A percentile compares a stretch with the other conserved stretches of the same genome.
phyloP scores from a whole-genome alignment of 345 rosid species.

The Carallia brachiata region DNA sequence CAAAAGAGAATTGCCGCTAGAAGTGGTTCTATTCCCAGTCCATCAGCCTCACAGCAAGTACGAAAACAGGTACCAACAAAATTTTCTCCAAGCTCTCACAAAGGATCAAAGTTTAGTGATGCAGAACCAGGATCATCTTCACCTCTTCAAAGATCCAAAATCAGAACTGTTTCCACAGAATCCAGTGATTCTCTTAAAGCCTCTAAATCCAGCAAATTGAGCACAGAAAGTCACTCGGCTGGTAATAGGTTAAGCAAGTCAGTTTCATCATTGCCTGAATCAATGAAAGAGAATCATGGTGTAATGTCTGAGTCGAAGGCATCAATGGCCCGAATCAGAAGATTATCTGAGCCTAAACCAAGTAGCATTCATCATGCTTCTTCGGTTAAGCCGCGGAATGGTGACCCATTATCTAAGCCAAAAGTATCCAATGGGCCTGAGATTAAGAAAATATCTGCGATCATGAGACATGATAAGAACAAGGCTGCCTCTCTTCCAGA shows the following conservation, averaged over 20 bases:
- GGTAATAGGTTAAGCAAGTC: constrained; percentile 56
- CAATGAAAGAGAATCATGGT: constrained; percentile 47
- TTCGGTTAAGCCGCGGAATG: constrained; percentile 47
- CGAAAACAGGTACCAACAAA: constrained; percentile 54
- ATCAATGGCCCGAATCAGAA: constrained; percentile 63
- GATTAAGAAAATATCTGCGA: constrained; percentile 75
- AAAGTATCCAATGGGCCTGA: constrained; percentile 51
- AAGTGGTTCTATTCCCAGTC: constrained; percentile 48
- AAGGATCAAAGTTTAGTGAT: constrained; percentile 82
- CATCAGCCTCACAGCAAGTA: constrained; percentile 46
- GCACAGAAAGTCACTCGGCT: constrained; percentile 45
- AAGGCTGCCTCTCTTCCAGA: constrained; percentile 80
- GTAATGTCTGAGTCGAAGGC: constrained; percentile 52
- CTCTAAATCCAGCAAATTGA: constrained; percentile 54
- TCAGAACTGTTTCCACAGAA: constrained; percentile 47
- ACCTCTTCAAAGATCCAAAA: constrained; percentile 56
- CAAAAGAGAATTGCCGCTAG: constrained; percentile 87
- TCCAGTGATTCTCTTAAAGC: constrained; percentile 49
- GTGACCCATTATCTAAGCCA: constrained; percentile 39
- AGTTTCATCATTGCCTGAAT: constrained; percentile 57
- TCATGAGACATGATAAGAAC: constrained; percentile 70
- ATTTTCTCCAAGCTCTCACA: constrained; percentile 60
- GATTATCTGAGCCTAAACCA: constrained; percentile 77
- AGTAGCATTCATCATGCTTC: constrained; percentile 38
- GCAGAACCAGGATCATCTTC: constrained; percentile 69